A percentile compares a stretch with the other conserved stretches of the same genome.
These are phyloP conservation scores for Arctium minus DNA, from an alignment of 129 eudicot species.

Conservation along the genomic window DNA sequence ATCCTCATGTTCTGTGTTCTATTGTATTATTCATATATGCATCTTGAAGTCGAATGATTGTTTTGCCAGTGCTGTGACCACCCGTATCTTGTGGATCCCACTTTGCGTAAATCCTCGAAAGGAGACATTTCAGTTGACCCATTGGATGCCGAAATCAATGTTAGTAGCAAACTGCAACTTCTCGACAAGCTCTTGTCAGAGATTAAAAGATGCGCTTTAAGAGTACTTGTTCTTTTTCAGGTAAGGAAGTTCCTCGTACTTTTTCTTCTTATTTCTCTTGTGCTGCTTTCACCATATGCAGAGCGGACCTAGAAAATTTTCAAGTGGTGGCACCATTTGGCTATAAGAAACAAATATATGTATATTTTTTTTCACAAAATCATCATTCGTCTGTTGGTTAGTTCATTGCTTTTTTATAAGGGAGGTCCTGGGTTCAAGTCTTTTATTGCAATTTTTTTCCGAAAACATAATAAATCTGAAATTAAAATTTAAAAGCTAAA, in stretches of 20 bases:
- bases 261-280: neutral
- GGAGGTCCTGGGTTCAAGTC: too few relatives aligned
- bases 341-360: too few relatives aligned
- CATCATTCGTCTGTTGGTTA: too few relatives aligned
- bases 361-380: too few relatives aligned
- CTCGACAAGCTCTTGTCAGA: slow-evolving; percentile 55
- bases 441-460: too few relatives aligned
- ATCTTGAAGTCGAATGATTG: neutral
- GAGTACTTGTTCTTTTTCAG: slow-evolving; percentile 67
- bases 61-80: slow-evolving; percentile 75
- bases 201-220: slow-evolving; percentile 37
- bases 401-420: too few relatives aligned
- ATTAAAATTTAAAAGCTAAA: too few relatives aligned
- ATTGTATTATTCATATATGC: too few relatives aligned
- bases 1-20: neutral
- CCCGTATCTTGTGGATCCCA: slow-evolving; percentile 68
- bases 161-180: slow-evolving; percentile 65
- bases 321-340: too few relatives aligned
- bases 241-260: slow-evolving; percentile 23
- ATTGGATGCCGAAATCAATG: slow-evolving; percentile 49
- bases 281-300: neutral
- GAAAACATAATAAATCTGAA: too few relatives aligned
- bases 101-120: slow-evolving; percentile 32
- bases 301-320: too few relatives aligned
- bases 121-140: slow-evolving; percentile 33